Conservation (phyloP, 164 flowering plant species). For the Macadamia integrifolia region DNA sequence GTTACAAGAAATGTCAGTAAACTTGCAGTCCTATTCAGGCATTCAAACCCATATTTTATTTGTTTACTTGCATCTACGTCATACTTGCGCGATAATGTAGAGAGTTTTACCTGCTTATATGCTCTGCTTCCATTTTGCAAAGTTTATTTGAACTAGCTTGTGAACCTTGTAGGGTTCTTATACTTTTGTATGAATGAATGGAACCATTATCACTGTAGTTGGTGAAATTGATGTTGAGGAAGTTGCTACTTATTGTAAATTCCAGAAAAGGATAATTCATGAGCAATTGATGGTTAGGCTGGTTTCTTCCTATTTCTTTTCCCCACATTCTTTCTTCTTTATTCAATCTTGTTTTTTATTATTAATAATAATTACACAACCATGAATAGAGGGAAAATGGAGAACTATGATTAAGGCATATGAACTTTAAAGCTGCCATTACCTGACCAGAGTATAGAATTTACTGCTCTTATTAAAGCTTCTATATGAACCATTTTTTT, state of each 20-base stretch:
- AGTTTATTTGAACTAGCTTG: background rate
- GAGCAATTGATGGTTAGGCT: background rate
- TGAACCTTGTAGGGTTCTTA: too few species aligned
- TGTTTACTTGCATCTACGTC: background rate
- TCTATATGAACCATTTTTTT: background rate
- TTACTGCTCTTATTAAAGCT: background rate
- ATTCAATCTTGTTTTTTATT: too few species aligned
- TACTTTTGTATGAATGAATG: too few species aligned
- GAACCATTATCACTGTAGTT: too few species aligned
- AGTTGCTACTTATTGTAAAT: background rate
- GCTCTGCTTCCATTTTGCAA: background rate
- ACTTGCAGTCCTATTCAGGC: background rate
- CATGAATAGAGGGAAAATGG: too few species aligned
- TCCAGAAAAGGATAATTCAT: background rate
- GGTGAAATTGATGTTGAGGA: too few species aligned
- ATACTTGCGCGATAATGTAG: background rate
- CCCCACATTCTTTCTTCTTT: too few species aligned
- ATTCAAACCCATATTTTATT: background rate
- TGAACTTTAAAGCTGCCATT: too few species aligned
- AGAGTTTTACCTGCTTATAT: background rate
- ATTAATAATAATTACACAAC: too few species aligned
- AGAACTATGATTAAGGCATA: too few species aligned
- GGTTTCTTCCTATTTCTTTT: background rate
- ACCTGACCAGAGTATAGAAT: background rate
- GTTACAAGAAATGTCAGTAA: slow-evolving; percentile 39